Base-by-base conservation (phyloP, 768 basidiomycete genomes). In the Calocybe gangraenosa region DNA sequence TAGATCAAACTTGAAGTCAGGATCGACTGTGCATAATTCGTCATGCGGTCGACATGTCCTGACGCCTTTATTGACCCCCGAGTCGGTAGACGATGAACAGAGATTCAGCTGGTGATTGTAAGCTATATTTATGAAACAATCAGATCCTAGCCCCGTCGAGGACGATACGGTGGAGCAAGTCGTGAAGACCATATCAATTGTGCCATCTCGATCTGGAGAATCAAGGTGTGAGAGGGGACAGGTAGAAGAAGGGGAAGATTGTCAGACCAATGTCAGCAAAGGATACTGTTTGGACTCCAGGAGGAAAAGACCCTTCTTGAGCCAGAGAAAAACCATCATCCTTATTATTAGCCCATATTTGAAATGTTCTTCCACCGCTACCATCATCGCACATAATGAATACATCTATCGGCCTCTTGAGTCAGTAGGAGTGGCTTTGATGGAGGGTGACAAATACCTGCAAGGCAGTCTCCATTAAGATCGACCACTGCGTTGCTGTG, bases 401-500 rank as follows among this genome's bases (percentile, higher is more conserved):
- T 2, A 98, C 66, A 55, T 99, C 95, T 87, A 49, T 3, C 47
- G 22, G 14, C 32, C 15, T 9, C 15, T 33, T 39, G 19, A 21
- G 10, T 46, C 37, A 30, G 22, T 4, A 54, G 28, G 47, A 37
- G n/a, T 20, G 11, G 22, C 14, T 4, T 19, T 25, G 17, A 25
- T 18, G 31, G 34, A 11, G 18, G 25, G 38, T 15, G 10, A 14
- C 23, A 8, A n/a, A 15, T 49, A 87, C 92, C 92, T 51, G 94
- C 92, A 3, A 96, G 73, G 62, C 96, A 98, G 62, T 99, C 96
- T 10, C 96, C 96, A 50, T 98, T 81, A 31, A 99, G 68, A 58
- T 99, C 96, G 3, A 98, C 78, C 14, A 93, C 86, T 0, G 93
- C 94, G 63, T 94, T 96, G 59, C 88, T 92, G 59, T 98, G 96